Evolutionary conservation across 225 moss, liverwort and hornwort genomes (phyloP), one percentile per base, ranked within the genome.

Genomic region (Pseudoscleropodium purum): DNA sequence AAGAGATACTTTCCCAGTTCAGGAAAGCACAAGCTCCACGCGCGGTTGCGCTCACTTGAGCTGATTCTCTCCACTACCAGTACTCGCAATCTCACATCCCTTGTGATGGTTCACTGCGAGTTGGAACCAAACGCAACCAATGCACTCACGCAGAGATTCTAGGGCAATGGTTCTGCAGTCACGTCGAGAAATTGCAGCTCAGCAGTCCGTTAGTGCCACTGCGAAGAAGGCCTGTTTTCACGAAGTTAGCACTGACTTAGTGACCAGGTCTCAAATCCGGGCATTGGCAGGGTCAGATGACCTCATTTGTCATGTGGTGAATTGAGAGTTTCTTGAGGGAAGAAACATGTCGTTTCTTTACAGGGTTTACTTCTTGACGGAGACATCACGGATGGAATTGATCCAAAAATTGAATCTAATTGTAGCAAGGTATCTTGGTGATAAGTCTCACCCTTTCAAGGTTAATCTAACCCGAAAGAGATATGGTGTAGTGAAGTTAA

Each of bases 251-350:
- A 37, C 21, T 11, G 21, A 68, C 13, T 69, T 69, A 39, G 39
- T 39, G 1, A 27, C 6, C 0, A 17, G 1, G 6, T 73, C 3
- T 43, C 27, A 73, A 45, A 45, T 3, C 6, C 1, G 0, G 0
- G 10, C 3, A 1, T 17, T 43, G 29, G 3, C 5, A 3, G 16
- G 3, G 5, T 39, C 13, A 70, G 25, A 25, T 39, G 8, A n/a
- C n/a, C n/a, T n/a, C n/a, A n/a, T n/a, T n/a, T 0, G 0, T 41
- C 15, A 29, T 43, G 16, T 17, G 17, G 5, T 0, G 3, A 45
- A 17, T 4, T 29, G 6, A 45, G 10, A 29, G 17, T 21, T 51
- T 51, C 3, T 33, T 13, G 0, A 3, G 3, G 3, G 36, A 77
- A 2, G 15, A 5, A 36, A 23, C 2, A 36, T 23, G 2, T 21